Conservation (phyloP, 192 early-diverging fungal genomes). For the Dispira parvispora region DNA sequence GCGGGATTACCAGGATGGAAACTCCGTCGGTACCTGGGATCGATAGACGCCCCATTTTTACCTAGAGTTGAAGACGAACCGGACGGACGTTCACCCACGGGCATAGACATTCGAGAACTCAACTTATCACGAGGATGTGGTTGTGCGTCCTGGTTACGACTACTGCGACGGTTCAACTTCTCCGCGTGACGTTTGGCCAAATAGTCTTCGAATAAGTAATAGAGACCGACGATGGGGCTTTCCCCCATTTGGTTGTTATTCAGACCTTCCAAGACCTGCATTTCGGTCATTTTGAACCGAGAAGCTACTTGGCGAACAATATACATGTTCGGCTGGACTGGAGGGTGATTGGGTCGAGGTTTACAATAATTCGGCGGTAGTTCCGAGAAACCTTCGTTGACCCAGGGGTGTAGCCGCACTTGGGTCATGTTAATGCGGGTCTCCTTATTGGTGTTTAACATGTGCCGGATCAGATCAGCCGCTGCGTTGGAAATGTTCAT, state of each 20-base stretch:
- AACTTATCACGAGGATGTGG: background rate
- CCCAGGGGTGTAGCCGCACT: constrained; percentile 58
- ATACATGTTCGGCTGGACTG: background rate
- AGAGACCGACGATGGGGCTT: constrained; percentile 2
- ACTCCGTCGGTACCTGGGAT: constrained; percentile 12
- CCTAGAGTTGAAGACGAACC: background rate
- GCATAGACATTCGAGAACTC: background rate
- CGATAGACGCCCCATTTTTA: constrained; percentile 1
- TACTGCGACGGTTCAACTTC: background rate
- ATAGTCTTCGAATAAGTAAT: constrained; percentile 8
- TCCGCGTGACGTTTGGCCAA: background rate
- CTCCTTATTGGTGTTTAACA: constrained; percentile 57
- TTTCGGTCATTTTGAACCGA: constrained; percentile 1
- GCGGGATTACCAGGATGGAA: constrained; percentile 10
- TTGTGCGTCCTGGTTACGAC: background rate
- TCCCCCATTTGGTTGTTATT: background rate
- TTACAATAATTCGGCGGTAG: constrained; percentile 50
- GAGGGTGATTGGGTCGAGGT: constrained; percentile 18
- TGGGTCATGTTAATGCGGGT: constrained; percentile 48
- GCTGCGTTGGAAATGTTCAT: constrained; percentile 24
- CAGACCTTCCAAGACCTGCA: constrained; percentile 1
- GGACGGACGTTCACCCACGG: background rate
- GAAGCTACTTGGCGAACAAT: background rate
- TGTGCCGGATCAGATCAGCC: constrained; percentile 43
- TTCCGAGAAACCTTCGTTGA: constrained; percentile 50